Base-by-base conservation (phyloP, 352 stramenopile species). In the Pythium phragmiticola region DNA sequence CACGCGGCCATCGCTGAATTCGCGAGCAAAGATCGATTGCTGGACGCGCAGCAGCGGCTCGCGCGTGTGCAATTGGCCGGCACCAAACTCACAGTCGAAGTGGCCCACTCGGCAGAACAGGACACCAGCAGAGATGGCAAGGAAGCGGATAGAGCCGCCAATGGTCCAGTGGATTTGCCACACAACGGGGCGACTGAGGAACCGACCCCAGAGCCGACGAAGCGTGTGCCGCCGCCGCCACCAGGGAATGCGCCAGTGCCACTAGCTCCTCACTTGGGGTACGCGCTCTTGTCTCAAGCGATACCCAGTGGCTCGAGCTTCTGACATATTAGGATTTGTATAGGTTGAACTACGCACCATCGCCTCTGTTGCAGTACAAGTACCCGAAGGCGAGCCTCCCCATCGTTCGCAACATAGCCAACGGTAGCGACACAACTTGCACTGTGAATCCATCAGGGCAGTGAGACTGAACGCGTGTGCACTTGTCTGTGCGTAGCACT, bases 341-440 rank as follows among this genome's bases (percentile, higher is more conserved):
- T 45, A 96, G 88, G 17, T 70, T 96, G n/a, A 75, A 95, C 59
- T 95, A 90, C 50, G 81, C 85, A 13, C 84, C 88, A 30, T 95
- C 87, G 4, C 88, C 87, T 9, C 49, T 94, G 30, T 70, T 96
- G 2, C 82, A 84, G 63, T 96, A 96, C 78, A 93, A 93, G 57
- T 96, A 96, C 59, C 88, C 88, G 17, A 84, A 77, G 62, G 86
- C 87, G 9, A 87, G 67, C 4, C 82, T 91, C 41, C 74, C 66
- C 28, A 88, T 94, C 60, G 83, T 95, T 33, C 68, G 76, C 57
- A 96, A 96, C 65, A 93, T 96, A 55, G 84, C 87, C 4, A 95
- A 96, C 52, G 88, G 88, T 96, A 55, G 21, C 21, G 21, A 21
- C 21, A 21, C 21, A 21, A 21, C 21, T 21, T 21, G 21, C 21